These are phyloP conservation scores for Candida incommunis DNA, from an alignment of 805 yeast genomes.

Conservation along the genomic window DNA sequence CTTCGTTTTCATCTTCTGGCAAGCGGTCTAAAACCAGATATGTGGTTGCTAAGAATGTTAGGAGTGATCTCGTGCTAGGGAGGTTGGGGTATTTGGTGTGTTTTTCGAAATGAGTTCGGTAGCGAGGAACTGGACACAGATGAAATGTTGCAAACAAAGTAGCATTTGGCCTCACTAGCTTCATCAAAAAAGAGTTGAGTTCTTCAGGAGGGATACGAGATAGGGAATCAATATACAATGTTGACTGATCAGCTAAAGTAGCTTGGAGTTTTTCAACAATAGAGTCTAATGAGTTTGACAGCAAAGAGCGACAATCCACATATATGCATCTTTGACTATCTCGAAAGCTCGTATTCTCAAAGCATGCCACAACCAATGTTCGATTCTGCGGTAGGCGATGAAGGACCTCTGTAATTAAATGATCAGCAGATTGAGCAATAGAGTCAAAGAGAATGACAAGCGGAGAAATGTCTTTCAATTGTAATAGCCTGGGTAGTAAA, in stretches of 20 bases:
- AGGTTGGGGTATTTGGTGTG: conserved; percentile 1
- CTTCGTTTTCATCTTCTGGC: conserved; percentile 1
- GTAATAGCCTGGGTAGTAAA: conserved; percentile 49
- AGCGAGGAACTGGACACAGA: conserved; percentile 25
- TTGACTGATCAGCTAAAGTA: conserved; percentile 9
- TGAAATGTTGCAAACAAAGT: conserved; percentile 37
- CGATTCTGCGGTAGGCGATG: conserved; percentile 18
- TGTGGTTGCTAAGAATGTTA: conserved; percentile 1
- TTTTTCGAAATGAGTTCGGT: conserved; percentile 8
- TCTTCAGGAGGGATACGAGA: conserved; percentile 37
- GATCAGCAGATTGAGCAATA: conserved; percentile 48
- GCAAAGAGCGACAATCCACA: conserved; percentile 4
- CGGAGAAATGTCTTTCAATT: conserved; percentile 62
- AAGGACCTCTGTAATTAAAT: conserved; percentile 44
- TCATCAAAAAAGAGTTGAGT: conserved; percentile 36
- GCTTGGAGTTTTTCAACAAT: conserved; percentile 14
- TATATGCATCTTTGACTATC: conserved; percentile 1
- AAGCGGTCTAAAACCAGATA: conserved; percentile 5
- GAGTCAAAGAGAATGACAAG: conserved; percentile 58
- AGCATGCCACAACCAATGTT: conserved; percentile 4
- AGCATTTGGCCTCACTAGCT: conserved; percentile 32
- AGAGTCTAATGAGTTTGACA: conserved; percentile 9
- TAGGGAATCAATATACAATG: conserved; percentile 54
- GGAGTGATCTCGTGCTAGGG: not conserved
- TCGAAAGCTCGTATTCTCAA: conserved; percentile 8